Evolutionary conservation across 257 asterid species (phyloP), one percentile per base, ranked within the genome.

Genomic region (Penstemon davidsonii): DNA sequence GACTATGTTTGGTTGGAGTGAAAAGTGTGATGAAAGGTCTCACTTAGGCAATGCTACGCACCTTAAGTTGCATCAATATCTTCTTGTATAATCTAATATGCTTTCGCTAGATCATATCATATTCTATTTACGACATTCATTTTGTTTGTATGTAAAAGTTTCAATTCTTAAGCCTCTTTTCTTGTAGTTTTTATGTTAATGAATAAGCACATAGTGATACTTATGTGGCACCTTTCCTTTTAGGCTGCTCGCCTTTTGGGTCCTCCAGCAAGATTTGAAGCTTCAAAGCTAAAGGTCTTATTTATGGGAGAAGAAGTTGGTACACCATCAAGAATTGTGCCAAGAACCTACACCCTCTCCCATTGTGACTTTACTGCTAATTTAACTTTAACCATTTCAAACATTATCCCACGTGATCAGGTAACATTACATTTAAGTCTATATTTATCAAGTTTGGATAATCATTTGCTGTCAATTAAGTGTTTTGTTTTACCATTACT

Each of bases 211-310:
- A 4, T 25, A 25, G 15, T 69, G 42, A 69, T 41, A 44, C 54
- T 50, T 33, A 68, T 7, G 39, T 9, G 56, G 69, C 55, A 58
- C n/a, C 36, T 60, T 66, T 62, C 13, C 7, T 42, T 40, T 46
- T 72, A 92, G 98, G 97, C 98, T 70, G 97, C 80, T 8, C 65
- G 86, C 69, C 89, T 90, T 9, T 82, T 90, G 81, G 96, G 97
- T 46, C 91, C 97, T 64, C 98, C 97, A 38, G 97, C 96, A 74
- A 90, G 85, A 79, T 92, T 92, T 47, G 96, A 92, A 77, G 85
- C 96, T 55, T 83, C 98, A 50, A 90, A 90, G 87, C 85, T 92
- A 43, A 76, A 90, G 75, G 92, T 92, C 58, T 73, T 76, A 63
- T 86, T 84, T 73, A 53, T 78, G 71, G 95, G 92, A 62, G 89